phyloP scores from a whole-genome alignment of 768 basidiomycete species.

The Leccinum boreale region DNA sequence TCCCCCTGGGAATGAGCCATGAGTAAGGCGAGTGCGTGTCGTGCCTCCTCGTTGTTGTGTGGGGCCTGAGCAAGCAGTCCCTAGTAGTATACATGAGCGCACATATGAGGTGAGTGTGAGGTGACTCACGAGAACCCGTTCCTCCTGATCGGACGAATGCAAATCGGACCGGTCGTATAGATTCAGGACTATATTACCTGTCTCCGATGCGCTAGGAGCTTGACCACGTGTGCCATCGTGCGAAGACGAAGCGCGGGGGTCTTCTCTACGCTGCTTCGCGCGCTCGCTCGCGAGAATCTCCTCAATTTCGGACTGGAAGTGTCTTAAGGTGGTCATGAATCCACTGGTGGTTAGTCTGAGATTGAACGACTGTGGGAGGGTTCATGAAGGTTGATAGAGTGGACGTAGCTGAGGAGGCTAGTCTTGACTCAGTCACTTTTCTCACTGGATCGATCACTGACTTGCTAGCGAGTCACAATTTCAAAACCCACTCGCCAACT shows the following conservation, averaged over 20 bases:
- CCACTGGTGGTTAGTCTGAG: background rate
- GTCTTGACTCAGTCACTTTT: background rate
- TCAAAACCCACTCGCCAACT: background rate
- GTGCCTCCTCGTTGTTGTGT: slow-evolving; percentile 50
- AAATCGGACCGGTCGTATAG: background rate
- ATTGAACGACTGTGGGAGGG: slow-evolving; percentile 3
- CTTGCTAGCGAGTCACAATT: background rate
- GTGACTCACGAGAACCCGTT: slow-evolving; percentile 14
- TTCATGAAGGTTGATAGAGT: slow-evolving; percentile 13
- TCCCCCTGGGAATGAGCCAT: slow-evolving; percentile 71
- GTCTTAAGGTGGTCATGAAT: slow-evolving; percentile 32
- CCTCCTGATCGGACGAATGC: slow-evolving; percentile 16
- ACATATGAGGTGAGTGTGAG: background rate
- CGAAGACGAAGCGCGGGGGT: slow-evolving; percentile 11
- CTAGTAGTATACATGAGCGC: slow-evolving; percentile 18
- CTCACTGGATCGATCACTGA: background rate
- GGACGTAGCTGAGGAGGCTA: background rate
- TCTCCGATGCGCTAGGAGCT: slow-evolving; percentile 22
- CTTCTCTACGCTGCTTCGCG: slow-evolving; percentile 51
- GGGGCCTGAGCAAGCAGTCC: slow-evolving; percentile 36
- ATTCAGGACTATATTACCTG: background rate
- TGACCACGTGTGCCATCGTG: slow-evolving; percentile 47
- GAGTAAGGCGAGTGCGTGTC: slow-evolving; percentile 61
- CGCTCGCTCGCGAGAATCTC: slow-evolving; percentile 69
- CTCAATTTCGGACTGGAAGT: slow-evolving; percentile 70